A percentile compares a stretch with the other conserved stretches of the same genome.
Evolutionary conservation across 371 early-diverging fungal genomes (phyloP).

Genomic region (Capillidium heterosporum): DNA sequence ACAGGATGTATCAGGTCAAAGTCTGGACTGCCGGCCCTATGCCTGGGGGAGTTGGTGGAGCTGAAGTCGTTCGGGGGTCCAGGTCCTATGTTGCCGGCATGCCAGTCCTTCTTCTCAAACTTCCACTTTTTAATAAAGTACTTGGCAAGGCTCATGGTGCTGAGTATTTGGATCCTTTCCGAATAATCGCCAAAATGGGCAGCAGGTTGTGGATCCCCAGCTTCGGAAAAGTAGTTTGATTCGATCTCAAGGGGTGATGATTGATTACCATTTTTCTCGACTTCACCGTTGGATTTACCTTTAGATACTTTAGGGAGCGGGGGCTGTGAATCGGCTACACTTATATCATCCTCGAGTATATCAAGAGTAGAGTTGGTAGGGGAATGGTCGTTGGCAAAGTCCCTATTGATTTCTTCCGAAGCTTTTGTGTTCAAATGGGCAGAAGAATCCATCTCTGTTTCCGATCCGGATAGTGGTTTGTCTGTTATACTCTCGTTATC

Average conservation of each 20-base stretch:
- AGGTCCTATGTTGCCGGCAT: too few species aligned
- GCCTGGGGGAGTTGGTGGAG: too few species aligned
- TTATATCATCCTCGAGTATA: neutral
- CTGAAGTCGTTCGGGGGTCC: too few species aligned
- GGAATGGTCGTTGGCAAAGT: neutral
- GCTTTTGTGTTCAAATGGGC: neutral
- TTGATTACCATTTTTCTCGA: neutral
- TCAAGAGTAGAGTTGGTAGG: neutral
- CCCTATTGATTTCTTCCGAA: neutral
- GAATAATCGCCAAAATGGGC: neutral
- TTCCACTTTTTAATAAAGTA: slow-evolving; percentile 2
- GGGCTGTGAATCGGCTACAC: neutral
- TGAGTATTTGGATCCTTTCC: neutral
- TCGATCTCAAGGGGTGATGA: neutral
- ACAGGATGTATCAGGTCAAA: too few species aligned
- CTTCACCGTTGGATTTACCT: neutral
- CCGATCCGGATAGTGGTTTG: neutral
- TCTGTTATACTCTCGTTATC: neutral
- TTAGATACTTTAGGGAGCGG: neutral
- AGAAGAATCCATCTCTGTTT: slow-evolving; percentile 1
- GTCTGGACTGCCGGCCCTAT: too few species aligned
- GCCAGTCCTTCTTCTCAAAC: too few species aligned
- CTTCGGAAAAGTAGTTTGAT: neutral
- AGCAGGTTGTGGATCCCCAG: neutral
- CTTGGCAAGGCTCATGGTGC: slow-evolving; percentile 1